These are phyloP conservation scores for Paratinospora sagittata DNA, from an alignment of 164 flowering plant genomes.

Conservation along the genomic window DNA sequence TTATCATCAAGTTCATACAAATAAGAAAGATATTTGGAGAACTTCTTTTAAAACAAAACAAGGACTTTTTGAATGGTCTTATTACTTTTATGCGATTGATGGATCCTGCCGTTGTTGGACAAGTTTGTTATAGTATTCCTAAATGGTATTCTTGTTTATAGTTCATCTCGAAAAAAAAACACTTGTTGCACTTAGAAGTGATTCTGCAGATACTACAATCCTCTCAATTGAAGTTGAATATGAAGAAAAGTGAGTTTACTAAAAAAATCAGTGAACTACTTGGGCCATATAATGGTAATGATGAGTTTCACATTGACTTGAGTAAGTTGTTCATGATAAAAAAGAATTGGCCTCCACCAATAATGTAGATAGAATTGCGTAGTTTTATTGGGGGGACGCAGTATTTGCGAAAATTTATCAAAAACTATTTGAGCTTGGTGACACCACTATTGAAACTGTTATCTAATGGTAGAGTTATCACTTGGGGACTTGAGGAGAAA, in stretches of 20 bases:
- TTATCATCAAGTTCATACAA: background rate
- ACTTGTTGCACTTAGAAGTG: background rate
- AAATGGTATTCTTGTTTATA: background rate
- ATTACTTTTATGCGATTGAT: too few species aligned
- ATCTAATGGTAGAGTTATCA: background rate
- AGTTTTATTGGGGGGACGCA: background rate
- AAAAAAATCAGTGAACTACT: background rate
- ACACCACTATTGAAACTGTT: background rate
- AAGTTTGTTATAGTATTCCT: too few species aligned
- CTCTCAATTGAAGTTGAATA: background rate
- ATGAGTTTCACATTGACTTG: background rate
- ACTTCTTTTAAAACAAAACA: background rate
- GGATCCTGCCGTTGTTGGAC: too few species aligned
- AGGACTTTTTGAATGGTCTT: background rate
- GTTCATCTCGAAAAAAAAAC: background rate
- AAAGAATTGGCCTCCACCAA: constrained; percentile 1
- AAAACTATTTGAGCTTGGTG: background rate
- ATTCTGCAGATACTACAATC: background rate
- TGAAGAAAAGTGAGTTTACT: constrained; percentile 5
- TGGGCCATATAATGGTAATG: background rate
- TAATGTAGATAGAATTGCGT: background rate
- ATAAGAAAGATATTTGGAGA: background rate
- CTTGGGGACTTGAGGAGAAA: background rate
- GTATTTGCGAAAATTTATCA: background rate
- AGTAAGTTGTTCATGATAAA: background rate